Conservation (phyloP, 2,329 filamentous ascomycete species). For the Fusarium neocosmosporiellum region DNA sequence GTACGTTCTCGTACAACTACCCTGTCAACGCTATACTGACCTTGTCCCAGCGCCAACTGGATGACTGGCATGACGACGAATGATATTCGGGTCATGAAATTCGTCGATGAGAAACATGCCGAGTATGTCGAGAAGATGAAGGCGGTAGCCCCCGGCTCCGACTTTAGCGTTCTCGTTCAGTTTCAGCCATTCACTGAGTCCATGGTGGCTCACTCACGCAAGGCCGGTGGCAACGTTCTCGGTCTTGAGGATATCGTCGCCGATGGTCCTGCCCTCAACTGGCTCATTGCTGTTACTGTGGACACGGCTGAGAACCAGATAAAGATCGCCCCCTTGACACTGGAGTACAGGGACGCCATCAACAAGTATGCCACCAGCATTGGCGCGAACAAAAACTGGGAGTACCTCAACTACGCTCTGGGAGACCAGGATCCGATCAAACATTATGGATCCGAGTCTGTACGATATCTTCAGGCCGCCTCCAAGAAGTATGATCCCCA, state of each 20-base stretch:
- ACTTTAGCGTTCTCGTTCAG: slow-evolving; percentile 43
- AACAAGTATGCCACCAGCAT: slow-evolving; percentile 42
- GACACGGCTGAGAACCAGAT: slow-evolving; percentile 50
- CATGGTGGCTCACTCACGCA: slow-evolving; percentile 38
- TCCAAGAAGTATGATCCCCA: slow-evolving; percentile 47
- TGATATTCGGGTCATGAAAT: slow-evolving; percentile 45
- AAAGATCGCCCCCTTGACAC: slow-evolving; percentile 46
- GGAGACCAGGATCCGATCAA: slow-evolving; percentile 51
- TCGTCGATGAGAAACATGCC: slow-evolving; percentile 44
- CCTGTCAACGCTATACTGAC: neutral
- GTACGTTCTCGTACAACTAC: neutral
- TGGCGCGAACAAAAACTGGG: slow-evolving; percentile 48
- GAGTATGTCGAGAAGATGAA: slow-evolving; percentile 45
- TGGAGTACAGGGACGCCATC: slow-evolving; percentile 40
- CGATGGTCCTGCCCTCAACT: slow-evolving; percentile 50
- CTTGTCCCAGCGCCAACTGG: slow-evolving; percentile 43
- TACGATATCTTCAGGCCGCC: slow-evolving; percentile 45
- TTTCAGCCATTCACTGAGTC: slow-evolving; percentile 48
- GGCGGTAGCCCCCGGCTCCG: slow-evolving; percentile 37
- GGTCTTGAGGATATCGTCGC: slow-evolving; percentile 49
- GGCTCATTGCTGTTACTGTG: slow-evolving; percentile 53
- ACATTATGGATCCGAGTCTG: slow-evolving; percentile 51
- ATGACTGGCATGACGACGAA: slow-evolving; percentile 45
- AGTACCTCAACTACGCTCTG: slow-evolving; percentile 59
- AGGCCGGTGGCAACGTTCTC: slow-evolving; percentile 47